Evolutionary conservation across 75 land plant genomes (phyloP).

Genomic region (Cupressus sempervirens): DNA sequence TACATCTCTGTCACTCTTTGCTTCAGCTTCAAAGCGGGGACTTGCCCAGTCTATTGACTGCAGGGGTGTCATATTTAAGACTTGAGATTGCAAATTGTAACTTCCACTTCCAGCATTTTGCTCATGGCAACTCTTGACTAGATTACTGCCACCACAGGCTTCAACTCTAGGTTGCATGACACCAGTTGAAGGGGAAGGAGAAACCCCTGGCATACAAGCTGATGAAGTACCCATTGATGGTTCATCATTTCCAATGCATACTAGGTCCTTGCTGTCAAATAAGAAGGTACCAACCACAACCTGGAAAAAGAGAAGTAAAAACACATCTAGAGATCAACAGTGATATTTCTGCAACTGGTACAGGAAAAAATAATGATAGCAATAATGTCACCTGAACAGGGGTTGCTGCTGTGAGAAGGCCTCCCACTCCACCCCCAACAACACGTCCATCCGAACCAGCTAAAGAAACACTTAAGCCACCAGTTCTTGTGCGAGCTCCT

Average conservation of each 20-base stretch:
- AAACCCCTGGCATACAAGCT: not conserved
- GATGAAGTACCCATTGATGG: not conserved
- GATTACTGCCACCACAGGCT: not conserved
- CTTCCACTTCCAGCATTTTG: conserved; percentile 6
- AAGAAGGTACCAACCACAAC: conserved; percentile 14
- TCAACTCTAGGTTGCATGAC: not conserved
- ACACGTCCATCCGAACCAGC: conserved; percentile 94
- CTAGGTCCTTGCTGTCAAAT: conserved; percentile 10
- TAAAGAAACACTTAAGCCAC: conserved; percentile 79
- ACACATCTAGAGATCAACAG: not conserved
- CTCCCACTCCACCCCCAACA: conserved; percentile 91
- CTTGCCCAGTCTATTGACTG: conserved; percentile 9
- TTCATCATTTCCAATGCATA: conserved; percentile 7
- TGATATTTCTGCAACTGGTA: not conserved
- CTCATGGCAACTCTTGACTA: not conserved
- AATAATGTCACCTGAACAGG: conserved; percentile 75
- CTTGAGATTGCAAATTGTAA: conserved; percentile 13
- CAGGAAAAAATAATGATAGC: not conserved
- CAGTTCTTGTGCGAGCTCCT: conserved; percentile 73
- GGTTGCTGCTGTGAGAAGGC: conserved; percentile 78
- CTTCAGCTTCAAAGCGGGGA: conserved; percentile 1
- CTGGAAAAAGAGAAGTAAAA: not conserved
- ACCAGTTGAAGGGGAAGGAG: not conserved
- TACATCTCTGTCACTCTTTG: conserved; percentile 4
- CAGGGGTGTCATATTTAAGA: conserved; percentile 1